Base-by-base conservation (phyloP, 345 rosid genomes). In the Draba incana region DNA sequence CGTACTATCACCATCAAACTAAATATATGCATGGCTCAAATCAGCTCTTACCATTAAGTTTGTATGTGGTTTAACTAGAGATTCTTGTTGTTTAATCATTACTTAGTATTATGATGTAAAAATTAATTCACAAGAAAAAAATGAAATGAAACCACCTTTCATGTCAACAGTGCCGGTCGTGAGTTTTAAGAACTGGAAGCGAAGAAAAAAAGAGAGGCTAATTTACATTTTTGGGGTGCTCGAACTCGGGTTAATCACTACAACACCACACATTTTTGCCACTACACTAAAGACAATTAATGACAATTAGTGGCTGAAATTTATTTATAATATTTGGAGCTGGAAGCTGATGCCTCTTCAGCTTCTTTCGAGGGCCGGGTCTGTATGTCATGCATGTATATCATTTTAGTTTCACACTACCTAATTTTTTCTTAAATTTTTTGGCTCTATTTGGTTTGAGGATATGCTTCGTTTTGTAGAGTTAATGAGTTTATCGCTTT, bases 101-200 rank as follows among this genome's bases (percentile, higher is more conserved):
- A 62, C 8, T 33, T 28, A 65, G 66, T 35, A 24, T 58, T 46
- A 33, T 66, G 15, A 20, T 72, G 77, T 73, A 59, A 31, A 66
- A 57, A n/a, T 31, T 43, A 43, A 42, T 33, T 15, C 8, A 28
- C 4, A 35, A 35, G 39, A 35, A 14, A 30, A 46, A 2, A 8
- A 10, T 4, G 43, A 20, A 56, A 64, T 39, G 52, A 30, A 41
- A 39, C 30, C 31, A 48, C n/a, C 64, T 15, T 64, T 57, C 70
- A 38, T 41, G 35, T n/a, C n/a, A n/a, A n/a, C 20, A 20, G 20
- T 20, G 20, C 20, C 20, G 20, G 20, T 20, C 20, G 1, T 20
- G 20, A 20, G 20, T 20, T 20, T 20, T 20, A 20, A 20, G 20
- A 20, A 20, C 20, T 20, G n/a, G n/a, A n/a, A 20, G 20, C 20